Evolutionary conservation across 768 basidiomycete species (phyloP), one percentile per base, ranked within the genome.

Genomic region (Mycena vulgaris): DNA sequence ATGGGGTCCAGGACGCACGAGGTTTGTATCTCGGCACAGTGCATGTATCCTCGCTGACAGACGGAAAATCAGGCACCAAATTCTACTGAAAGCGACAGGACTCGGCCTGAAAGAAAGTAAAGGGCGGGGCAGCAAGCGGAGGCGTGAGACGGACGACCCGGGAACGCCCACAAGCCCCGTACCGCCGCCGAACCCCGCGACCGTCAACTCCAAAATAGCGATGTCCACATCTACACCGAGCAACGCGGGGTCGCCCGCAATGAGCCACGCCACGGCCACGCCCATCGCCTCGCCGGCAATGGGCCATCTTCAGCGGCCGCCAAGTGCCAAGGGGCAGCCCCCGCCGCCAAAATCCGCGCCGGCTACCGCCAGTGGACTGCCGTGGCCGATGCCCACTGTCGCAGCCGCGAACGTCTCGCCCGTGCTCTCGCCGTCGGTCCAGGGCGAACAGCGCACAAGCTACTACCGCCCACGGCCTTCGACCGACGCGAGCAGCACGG

Each of bases 61-160:
- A 27, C 30, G 19, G 47, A 37, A 45, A 52, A 68, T 48, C 65
- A 95, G 94, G 76, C 93, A 94, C 74, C 94, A 95, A 78, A 94
- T 95, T 63, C 82, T 95, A 37, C 88, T 94, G 69, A 95, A 94
- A 79, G 94, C 93, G 2, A 95, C 92, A 2, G 82, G 86, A n/a
- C 79, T 95, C 21, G 92, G 92, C 13, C 83, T 95, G 55, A 95
- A 95, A 78, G 92, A 92, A 73, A 93, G 91, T 71, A 89, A 92
- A 7, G 80, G 83, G 23, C 78, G 91, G 48, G 90, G 87, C 8
- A 83, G 84, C 33, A 93, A 93, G 75, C 87, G 92, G 49, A 85
- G 88, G 48, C 86, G 89, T 48, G 87, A 87, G 52, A 75, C 80
- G 27, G 82, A 85, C 3, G 81, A 81, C 19, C 77, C 42, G 72